A percentile compares a stretch with the other conserved stretches of the same genome.
These are phyloP conservation scores for Wallacemonas sp. DNA, from an alignment of 208 protist species.

Conservation along the genomic window DNA sequence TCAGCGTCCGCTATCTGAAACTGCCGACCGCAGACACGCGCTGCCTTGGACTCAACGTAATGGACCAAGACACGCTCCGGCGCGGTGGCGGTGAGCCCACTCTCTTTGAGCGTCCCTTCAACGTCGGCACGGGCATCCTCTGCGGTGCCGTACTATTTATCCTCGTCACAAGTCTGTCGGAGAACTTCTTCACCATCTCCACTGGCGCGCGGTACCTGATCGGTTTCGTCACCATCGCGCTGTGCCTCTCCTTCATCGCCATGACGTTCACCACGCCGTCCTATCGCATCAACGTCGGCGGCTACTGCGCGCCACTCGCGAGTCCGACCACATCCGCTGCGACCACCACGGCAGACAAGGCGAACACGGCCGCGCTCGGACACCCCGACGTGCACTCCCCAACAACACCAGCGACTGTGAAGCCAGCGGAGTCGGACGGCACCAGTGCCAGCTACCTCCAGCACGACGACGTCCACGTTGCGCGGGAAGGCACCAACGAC, in stretches of 20 bases:
- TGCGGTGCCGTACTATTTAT: slow-evolving; percentile 47
- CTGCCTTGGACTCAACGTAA: slow-evolving; percentile 71
- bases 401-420: too few species aligned
- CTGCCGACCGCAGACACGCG: slow-evolving; percentile 48
- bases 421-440: too few species aligned
- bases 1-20: slow-evolving; percentile 51
- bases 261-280: slow-evolving; percentile 75
- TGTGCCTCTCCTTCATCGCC: slow-evolving; percentile 47
- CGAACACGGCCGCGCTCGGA: too few species aligned
- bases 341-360: too few species aligned
- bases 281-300: slow-evolving; percentile 53
- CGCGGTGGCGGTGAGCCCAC: slow-evolving; percentile 58
- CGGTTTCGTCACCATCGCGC: slow-evolving; percentile 44
- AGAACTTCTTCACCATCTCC: slow-evolving; percentile 48
- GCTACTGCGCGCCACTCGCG: slow-evolving; percentile 21
- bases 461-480: too few species aligned
- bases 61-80: slow-evolving; percentile 36
- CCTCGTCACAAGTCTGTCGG: slow-evolving; percentile 45
- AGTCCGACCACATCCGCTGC: too few species aligned
- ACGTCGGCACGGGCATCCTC: slow-evolving; percentile 57
- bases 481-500: too few species aligned
- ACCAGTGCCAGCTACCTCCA: too few species aligned
- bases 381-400: too few species aligned
- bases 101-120: slow-evolving; percentile 66
- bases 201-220: slow-evolving; percentile 30